Base-by-base conservation (phyloP, 139 green algal species). In the Micromonas commoda region DNA sequence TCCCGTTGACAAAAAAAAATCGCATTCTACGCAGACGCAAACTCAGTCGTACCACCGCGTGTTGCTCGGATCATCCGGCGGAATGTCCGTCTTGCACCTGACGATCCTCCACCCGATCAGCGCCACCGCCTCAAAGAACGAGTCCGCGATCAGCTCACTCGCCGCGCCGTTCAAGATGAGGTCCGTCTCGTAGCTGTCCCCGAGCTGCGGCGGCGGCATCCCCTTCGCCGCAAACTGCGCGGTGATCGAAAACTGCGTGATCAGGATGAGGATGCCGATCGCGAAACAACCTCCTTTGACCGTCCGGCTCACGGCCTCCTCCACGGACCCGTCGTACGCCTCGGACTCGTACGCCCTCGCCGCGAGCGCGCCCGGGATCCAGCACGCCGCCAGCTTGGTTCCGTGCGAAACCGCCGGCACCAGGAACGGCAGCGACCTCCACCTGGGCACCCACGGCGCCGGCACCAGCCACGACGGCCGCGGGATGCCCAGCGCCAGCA, bases 321-420 rank as follows among this genome's bases (percentile, higher is more conserved):
- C 2, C 26, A 68, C 24, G n/a, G 53, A 51, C 0, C 32, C 72
- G 9, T 68, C 72, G 53, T 52, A 78, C 51, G 72, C 72, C 72
- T 69, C 52, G 4, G 20, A 23, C 52, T 78, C 72, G 72, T 71
- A 78, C 54, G 72, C 72, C 52, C 33, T n/a, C 52, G 33, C 72
- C 1, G 72, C 54, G 3, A 78, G 61, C 52, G 51, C 72, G 2
- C 72, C 72, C 1, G 53, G 33, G 2, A 69, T 29, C 72, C 72
- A 78, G 3, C 60, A 29, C 54, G 32, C 32, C 3, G 72, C 53
- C 1, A 78, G 32, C 26, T 69, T 78, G 23, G 26, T 33, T n/a
- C 72, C 72, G 53, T 78, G 72, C 32, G 53, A 35, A 0, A 78
- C 0, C 1, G 52, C 53, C 6, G 26, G 23, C 0, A 69, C 26